Conservation (phyloP, 176 grass and related monocot genomes). For the Cocos nucifera region DNA sequence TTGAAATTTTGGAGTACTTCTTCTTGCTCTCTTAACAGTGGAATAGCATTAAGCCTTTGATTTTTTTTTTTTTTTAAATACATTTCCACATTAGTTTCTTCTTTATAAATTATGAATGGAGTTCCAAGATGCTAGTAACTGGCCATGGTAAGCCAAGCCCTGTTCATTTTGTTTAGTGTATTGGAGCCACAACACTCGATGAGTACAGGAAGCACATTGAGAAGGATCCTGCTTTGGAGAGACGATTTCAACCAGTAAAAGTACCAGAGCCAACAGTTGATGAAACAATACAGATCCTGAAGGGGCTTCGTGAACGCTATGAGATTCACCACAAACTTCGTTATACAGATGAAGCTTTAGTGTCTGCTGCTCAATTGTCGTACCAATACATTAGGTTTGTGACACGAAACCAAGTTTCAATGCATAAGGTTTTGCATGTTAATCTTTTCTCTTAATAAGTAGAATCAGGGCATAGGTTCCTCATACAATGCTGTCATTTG, state of each 20-base stretch:
- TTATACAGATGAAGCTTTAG: slow-evolving; percentile 85
- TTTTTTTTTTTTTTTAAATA: too few relatives aligned
- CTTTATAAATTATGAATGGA: too few relatives aligned
- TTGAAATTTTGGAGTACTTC: too few relatives aligned
- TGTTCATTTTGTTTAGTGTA: slow-evolving; percentile 53
- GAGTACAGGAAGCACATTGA: slow-evolving; percentile 99
- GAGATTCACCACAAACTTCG: slow-evolving; percentile 90
- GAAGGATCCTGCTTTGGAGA: slow-evolving; percentile 92
- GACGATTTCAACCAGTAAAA: slow-evolving; percentile 96
- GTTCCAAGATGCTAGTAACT: too few relatives aligned
- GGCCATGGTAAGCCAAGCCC: too few relatives aligned
- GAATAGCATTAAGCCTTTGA: neutral
- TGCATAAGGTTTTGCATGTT: neutral
- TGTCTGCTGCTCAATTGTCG: slow-evolving; percentile 77
- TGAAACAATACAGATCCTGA: slow-evolving; percentile 93
- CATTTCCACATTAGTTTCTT: too few relatives aligned
- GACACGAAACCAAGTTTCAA: neutral
- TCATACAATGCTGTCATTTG: too few relatives aligned
- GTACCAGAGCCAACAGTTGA: slow-evolving; percentile 95
- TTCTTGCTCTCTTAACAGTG: too few relatives aligned
- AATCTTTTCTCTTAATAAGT: neutral
- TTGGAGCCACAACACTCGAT: slow-evolving; percentile 91
- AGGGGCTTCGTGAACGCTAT: slow-evolving; percentile 94
- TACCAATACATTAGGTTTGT: slow-evolving; percentile 94
- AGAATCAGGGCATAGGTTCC: too few relatives aligned